Evolutionary conservation across 768 basidiomycete species (phyloP), one percentile per base, ranked within the genome.

Genomic region (Lenzites betulinus): DNA sequence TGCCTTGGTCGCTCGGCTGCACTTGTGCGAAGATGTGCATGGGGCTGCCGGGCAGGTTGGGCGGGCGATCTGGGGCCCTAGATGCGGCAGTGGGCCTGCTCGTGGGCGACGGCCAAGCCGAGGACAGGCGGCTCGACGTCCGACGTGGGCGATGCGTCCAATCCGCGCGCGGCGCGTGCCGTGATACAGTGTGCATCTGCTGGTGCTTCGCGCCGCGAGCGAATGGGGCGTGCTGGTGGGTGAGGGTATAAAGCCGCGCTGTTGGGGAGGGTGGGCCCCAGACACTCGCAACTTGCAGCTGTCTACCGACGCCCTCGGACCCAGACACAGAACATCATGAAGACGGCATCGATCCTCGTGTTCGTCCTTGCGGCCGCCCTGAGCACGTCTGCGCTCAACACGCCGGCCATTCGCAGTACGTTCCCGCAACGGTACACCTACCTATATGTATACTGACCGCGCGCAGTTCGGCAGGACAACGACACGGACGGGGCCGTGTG

Each of bases 341-440:
- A 58, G 38, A 20, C 56, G 11, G 13, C 56, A 7, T 22, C 16
- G 22, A 36, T 38, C 39, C n/a, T 62, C 36, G 39, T 58, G 39
- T 15, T 58, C 44, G 39, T 54, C 51, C 55, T 62, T 11, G 46
- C 56, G 43, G 44, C 46, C 38, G 39, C 38, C 22, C 33, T 44
- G 20, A 42, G 46, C 51, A 18, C 30, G 20, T n/a, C 51, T 22
- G 61, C 61, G n/a, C 61, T 62, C 36, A 44, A 52, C 26, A 49
- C 51, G 20, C 61, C 61, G 11, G 43, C 42, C 44, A 30, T 58
- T 9, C 55, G 46, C 20, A 38, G 60, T 62, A 51, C 49, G 53
- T 44, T 33, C 12, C 22, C 12, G 2, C 28, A 22, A n/a, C n/a
- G n/a, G n/a, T n/a, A n/a, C n/a, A n/a, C n/a, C n/a, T n/a, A n/a